Evolutionary conservation across 139 green algal genomes (phyloP), one percentile per base, ranked within the genome.

Genomic region (Microglena sp.): DNA sequence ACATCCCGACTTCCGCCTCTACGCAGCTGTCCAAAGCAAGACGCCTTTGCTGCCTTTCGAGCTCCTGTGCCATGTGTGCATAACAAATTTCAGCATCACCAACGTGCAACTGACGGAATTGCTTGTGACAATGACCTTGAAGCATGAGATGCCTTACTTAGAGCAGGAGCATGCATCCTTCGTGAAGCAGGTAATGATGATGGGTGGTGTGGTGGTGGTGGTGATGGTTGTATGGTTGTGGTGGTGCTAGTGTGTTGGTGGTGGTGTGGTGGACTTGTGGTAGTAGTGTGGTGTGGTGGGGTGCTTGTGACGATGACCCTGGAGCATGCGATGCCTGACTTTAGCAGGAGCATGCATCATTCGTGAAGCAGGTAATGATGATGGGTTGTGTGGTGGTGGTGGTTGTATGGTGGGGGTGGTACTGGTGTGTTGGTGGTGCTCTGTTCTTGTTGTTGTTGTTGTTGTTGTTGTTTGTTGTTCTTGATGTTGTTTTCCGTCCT

Each of bases 121-220:
- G 55, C 69, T 90, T 61, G 77, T 88, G 31, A 80, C 72, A 4
- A 18, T 77, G 22, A 81, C 80, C 15, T 69, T 90, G 59, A 68
- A 80, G 67, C 60, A 78, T 57, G 77, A 87, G 66, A 77, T 82
- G 72, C 84, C 84, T 3, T 75, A 90, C 64, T 71, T 88, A 31
- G 84, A 90, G 80, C 7, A 68, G 11, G 72, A 87, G 73, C 81
- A 79, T 58, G 56, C 59, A 22, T 29, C 62, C 29, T 67, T 79
- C 5, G 67, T 45, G 2, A 67, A 46, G 66, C 57, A 66, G 28
- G n/a, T n/a, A n/a, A n/a, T n/a, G n/a, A n/a, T n/a, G n/a, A 46
- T 22, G 18, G 50, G 26, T 11, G 15, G 50, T 21, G 26, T 11
- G 40, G 40, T 24, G 40, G 40, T 24, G 40, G 11, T 50, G 40